A percentile compares a stretch with the other conserved stretches of the same genome.
phyloP scores from a whole-genome alignment of 1,139 yeast species.

The Scheffersomyces titani region DNA sequence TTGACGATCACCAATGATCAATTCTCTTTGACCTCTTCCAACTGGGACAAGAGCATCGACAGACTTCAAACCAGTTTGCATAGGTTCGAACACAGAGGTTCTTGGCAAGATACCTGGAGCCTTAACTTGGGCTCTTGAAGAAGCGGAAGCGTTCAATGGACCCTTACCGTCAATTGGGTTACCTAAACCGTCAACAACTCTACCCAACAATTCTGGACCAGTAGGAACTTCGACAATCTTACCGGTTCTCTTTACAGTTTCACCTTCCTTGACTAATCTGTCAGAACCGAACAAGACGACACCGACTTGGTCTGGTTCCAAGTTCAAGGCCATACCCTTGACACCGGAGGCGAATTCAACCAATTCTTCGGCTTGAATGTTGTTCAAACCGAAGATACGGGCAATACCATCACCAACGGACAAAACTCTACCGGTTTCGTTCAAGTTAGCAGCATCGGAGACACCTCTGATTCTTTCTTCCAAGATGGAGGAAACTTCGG shows the following conservation, averaged over 20 bases:
- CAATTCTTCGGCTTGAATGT: constrained; percentile 99
- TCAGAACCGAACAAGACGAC: constrained; percentile 99
- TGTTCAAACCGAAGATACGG: constrained; percentile 99
- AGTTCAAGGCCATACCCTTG: constrained; percentile 99
- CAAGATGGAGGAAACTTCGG: constrained; percentile 98
- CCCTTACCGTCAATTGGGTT: constrained; percentile 99
- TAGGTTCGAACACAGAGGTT: constrained; percentile 97
- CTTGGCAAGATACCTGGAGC: constrained; percentile 99
- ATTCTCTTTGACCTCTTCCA: constrained; percentile 99
- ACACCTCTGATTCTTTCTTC: constrained; percentile 99
- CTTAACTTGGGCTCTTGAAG: constrained; percentile 96
- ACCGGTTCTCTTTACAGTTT: constrained; percentile 99
- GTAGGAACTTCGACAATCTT: constrained; percentile 99
- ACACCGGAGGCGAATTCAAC: constrained; percentile 99
- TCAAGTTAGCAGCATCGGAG: constrained; percentile 94
- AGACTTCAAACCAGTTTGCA: constrained; percentile 99
- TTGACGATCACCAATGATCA: constrained; percentile 99
- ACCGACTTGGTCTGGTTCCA: constrained; percentile 99
- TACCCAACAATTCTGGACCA: constrained; percentile 97
- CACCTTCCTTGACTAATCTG: constrained; percentile 98
- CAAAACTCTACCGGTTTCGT: constrained; percentile 99
- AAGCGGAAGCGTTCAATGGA: constrained; percentile 84
- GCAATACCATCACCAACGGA: constrained; percentile 99
- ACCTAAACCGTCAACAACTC: constrained; percentile 99
- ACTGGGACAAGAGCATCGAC: constrained; percentile 99